A percentile compares a stretch with the other conserved stretches of the same genome.
phyloP scores from a whole-genome alignment of 108 stramenopile genomes.

The Parmales sp. region DNA sequence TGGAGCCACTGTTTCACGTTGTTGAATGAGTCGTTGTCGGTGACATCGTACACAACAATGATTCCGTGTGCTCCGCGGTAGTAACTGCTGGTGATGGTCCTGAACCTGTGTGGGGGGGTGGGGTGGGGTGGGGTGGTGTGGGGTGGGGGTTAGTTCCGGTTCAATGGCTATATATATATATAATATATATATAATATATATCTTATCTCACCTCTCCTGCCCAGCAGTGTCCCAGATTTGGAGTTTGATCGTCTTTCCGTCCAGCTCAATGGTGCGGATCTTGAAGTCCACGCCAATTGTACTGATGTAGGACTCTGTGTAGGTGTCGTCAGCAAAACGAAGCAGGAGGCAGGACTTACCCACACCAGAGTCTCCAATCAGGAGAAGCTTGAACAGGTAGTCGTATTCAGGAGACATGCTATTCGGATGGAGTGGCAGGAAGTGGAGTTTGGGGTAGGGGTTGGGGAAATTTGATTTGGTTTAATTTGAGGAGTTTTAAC shows the following conservation, averaged over 20 bases:
- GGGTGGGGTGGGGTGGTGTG: too few relatives aligned
- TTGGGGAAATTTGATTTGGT: too few relatives aligned
- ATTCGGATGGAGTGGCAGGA: not conserved
- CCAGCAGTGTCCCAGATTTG: constrained; percentile 90
- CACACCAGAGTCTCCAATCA: constrained; percentile 89
- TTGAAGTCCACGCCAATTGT: constrained; percentile 99
- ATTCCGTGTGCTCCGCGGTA: constrained; percentile 92
- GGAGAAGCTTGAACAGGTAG: constrained; percentile 83
- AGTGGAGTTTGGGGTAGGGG: too few relatives aligned
- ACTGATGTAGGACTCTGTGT: constrained; percentile 96
- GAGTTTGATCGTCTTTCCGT: constrained; percentile 96
- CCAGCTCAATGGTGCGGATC: constrained; percentile 97
- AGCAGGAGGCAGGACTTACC: constrained; percentile 86
- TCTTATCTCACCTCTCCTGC: too few relatives aligned
- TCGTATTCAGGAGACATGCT: constrained; percentile 38
- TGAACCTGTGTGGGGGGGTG: too few relatives aligned
- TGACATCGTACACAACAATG: constrained; percentile 96
- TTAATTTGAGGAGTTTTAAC: too few relatives aligned
- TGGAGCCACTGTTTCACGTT: constrained; percentile 98
- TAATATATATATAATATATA: too few relatives aligned
- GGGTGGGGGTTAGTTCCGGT: too few relatives aligned
- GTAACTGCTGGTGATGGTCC: constrained; percentile 77
- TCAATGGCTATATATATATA: too few relatives aligned
- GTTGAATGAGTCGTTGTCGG: constrained; percentile 91
- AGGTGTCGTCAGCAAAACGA: constrained; percentile 92